Evolutionary conservation across 1,139 yeast species (phyloP).

Genomic region (Kodamaea arcana): DNA sequence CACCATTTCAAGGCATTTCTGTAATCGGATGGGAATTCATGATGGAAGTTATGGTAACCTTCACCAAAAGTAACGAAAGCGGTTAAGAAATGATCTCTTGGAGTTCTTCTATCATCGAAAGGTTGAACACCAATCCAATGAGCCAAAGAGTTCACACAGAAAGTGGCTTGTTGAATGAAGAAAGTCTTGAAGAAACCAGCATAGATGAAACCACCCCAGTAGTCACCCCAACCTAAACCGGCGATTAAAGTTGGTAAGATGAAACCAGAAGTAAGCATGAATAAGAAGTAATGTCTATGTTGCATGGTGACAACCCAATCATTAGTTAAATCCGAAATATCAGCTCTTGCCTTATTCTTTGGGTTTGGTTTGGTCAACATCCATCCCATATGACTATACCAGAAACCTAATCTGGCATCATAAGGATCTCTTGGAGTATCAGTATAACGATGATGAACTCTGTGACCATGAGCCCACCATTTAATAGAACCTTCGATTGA

Average conservation of each 20-base stretch:
- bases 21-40: slow-evolving; percentile 98
- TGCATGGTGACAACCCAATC: slow-evolving; percentile 92
- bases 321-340: slow-evolving; percentile 82
- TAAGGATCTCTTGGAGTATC: slow-evolving; percentile 97
- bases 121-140: slow-evolving; percentile 99
- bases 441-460: slow-evolving; percentile 96
- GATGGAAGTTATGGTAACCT: slow-evolving; percentile 99
- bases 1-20: slow-evolving; percentile 98
- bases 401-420: slow-evolving; percentile 92
- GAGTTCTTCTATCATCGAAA: slow-evolving; percentile 95
- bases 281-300: slow-evolving; percentile 79
- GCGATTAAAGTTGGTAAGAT: slow-evolving; percentile 73
- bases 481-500: slow-evolving; percentile 95
- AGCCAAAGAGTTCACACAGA: slow-evolving; percentile 97
- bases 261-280: slow-evolving; percentile 67
- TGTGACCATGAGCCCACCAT: slow-evolving; percentile 99
- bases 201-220: slow-evolving; percentile 86
- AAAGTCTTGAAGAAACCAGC: slow-evolving; percentile 84
- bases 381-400: slow-evolving; percentile 98
- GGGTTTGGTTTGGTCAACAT: slow-evolving; percentile 94
- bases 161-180: slow-evolving; percentile 93
- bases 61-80: slow-evolving; percentile 97
- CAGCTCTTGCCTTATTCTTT: slow-evolving; percentile 92
- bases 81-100: slow-evolving; percentile 91
- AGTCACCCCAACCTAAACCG: slow-evolving; percentile 83